Base-by-base conservation (phyloP, 192 early-diverging fungal species). In the Linnemannia schmuckeri region DNA sequence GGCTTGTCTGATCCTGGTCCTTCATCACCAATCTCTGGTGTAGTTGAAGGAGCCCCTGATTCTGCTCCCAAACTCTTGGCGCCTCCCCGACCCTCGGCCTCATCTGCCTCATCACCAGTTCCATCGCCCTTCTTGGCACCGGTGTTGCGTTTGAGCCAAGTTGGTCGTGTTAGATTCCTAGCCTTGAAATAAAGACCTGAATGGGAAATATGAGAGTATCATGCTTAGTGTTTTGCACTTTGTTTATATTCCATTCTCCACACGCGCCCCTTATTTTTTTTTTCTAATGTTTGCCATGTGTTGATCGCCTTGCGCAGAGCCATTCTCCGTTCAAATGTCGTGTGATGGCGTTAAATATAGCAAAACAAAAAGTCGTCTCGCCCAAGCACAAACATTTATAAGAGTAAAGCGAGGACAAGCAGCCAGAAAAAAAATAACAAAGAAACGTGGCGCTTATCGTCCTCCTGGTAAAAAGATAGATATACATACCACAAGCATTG, bases 401-500 rank as follows among this genome's bases (percentile, higher is more conserved):
- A 41, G 40, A 35, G 35, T 3, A 40, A 70, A 1, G 44, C 12
- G 13, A 46, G 38, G 18, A 6, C 13, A 71, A 71, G 37, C 9
- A 40, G 18, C 12, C 35, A 57, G 8, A 57, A 57, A 63, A 12
- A 63, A 63, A 37, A 27, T 27, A 20, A 33, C 44, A 27, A 41
- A 71, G 2, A 71, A 20, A 41, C 42, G 40, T 46, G 27, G 15
- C 37, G 3, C 20, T 22, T 40, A 33, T 71, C 37, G 17, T 38
- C 22, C 40, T 41, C 79, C 15, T 15, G 13, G 12, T 7, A 41
- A 70, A 20, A 37, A 27, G 38, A n/a, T 61, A 49, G 27, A 83
- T 3, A 61, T 91, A 97, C 82, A 95, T 91, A 63, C 97, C 98
- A 88, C 98, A 99, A 2, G 98, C 98, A 75, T 99, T 99, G 88